phyloP scores from a whole-genome alignment of 2,329 filamentous ascomycete genomes.

The Tolypocladium sp. region DNA sequence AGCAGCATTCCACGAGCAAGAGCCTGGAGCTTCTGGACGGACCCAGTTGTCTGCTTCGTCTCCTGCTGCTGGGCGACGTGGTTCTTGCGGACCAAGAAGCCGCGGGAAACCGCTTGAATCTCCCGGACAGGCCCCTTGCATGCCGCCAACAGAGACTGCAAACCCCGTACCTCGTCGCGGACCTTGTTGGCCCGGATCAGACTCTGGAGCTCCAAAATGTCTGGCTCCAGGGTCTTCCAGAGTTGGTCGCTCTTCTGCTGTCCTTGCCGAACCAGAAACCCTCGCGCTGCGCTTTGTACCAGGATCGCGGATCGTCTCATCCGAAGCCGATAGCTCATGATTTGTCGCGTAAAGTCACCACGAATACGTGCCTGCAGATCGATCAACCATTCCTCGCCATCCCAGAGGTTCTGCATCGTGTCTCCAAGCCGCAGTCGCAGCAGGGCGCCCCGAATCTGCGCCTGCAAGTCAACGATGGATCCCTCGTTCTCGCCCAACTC shows the following conservation, averaged over 20 bases:
- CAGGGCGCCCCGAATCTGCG: slow-evolving; percentile 75
- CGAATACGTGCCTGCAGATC: slow-evolving; percentile 81
- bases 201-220: slow-evolving; percentile 74
- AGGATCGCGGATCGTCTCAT: slow-evolving; percentile 75
- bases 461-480: slow-evolving; percentile 70
- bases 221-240: slow-evolving; percentile 61
- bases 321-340: slow-evolving; percentile 69
- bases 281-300: slow-evolving; percentile 72
- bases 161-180: slow-evolving; percentile 47
- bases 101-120: slow-evolving; percentile 58
- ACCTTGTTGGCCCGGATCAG: slow-evolving; percentile 62
- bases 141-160: slow-evolving; percentile 49
- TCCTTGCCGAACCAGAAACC: slow-evolving; percentile 60
- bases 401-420: slow-evolving; percentile 85
- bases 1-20: slow-evolving; percentile 58
- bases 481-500: slow-evolving; percentile 71
- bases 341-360: slow-evolving; percentile 78
- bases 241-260: slow-evolving; percentile 54
- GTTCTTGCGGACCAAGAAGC: slow-evolving; percentile 53
- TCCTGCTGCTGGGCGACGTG: slow-evolving; percentile 47
- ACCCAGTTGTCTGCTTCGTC: slow-evolving; percentile 39
- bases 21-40: slow-evolving; percentile 54
- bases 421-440: slow-evolving; percentile 67
- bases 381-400: slow-evolving; percentile 66
- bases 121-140: slow-evolving; percentile 55